phyloP scores from a whole-genome alignment of 345 rosid species.

The Hibiscus syriacus region DNA sequence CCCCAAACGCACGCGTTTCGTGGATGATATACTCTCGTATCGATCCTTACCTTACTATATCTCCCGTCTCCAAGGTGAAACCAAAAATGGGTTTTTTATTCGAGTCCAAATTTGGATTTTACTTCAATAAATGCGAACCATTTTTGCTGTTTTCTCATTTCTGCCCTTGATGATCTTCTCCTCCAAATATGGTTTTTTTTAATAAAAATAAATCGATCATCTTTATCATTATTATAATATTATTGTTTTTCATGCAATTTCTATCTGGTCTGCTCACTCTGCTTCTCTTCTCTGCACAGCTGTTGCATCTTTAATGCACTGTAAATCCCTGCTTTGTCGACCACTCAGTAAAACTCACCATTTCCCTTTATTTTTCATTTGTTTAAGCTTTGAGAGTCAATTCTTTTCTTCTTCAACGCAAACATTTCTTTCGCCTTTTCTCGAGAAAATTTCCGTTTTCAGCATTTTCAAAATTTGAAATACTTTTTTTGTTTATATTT shows the following conservation, averaged over 20 bases:
- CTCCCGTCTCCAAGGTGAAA: background rate
- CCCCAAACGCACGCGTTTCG: background rate
- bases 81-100: background rate
- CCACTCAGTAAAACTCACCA: slow-evolving; percentile 14
- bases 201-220: background rate
- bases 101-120: background rate
- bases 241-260: background rate
- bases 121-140: background rate
- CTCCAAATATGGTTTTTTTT: slow-evolving; percentile 26
- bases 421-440: slow-evolving; percentile 9
- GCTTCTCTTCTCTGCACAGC: background rate
- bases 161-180: slow-evolving; percentile 13
- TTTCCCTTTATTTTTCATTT: background rate
- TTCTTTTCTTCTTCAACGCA: background rate
- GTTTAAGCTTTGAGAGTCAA: background rate
- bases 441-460: slow-evolving; percentile 9
- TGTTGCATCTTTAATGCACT: slow-evolving; percentile 1
- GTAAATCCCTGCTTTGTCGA: slow-evolving; percentile 28
- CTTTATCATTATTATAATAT: background rate
- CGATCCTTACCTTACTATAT: background rate
- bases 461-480: background rate
- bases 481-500: background rate
- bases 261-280: background rate
- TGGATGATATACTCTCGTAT: background rate
- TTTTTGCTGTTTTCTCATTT: slow-evolving; percentile 31